Base-by-base conservation (phyloP, 345 rosid species). In the Streptanthus diversifolius region DNA sequence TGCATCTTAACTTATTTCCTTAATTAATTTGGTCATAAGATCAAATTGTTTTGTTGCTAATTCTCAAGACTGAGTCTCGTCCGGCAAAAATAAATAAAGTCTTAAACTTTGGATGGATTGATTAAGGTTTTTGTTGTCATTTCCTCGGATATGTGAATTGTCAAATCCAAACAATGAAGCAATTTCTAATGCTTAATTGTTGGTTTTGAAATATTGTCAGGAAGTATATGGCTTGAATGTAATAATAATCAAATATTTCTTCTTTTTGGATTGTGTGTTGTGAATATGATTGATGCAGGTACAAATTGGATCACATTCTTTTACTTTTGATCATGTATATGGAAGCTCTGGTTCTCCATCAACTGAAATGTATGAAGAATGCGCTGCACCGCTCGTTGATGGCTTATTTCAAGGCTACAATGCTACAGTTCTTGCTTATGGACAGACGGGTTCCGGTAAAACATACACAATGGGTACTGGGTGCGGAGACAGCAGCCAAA, bases 381-480 rank as follows among this genome's bases (percentile, higher is more conserved):
- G 98, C 35, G 74, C 87, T 70, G 83, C 89, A 2, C 86, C 97
- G 2, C 88, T 95, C 3, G 98, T 95, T n/a, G 96, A 92, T 44
- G 99, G 98, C 39, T 87, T 95, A 58, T 95, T 95, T 75, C 99
- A 95, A 80, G 98, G 99, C 73, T 95, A 95, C 85, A 95, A 95
- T 80, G 99, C 98, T 5, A 95, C 98, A 0, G 98, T 95, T 70
- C 98, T 95, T 67, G 99, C 99, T 77, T 95, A 95, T 80, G 99
- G 99, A 32, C 99, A 95, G 96, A 95, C 99, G 5, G 99, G 99
- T 73, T 95, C 99, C 0, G 99, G 99, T 32, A 95, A 95, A 85
- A 95, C 99, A 19, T 95, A 95, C 67, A 95, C 99, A 25, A 95
- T 95, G 99, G 99, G 99, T 36, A 95, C 99, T 36, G 90, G 96